Conservation (phyloP, 805 yeast species). For the Starmerella bombicola region DNA sequence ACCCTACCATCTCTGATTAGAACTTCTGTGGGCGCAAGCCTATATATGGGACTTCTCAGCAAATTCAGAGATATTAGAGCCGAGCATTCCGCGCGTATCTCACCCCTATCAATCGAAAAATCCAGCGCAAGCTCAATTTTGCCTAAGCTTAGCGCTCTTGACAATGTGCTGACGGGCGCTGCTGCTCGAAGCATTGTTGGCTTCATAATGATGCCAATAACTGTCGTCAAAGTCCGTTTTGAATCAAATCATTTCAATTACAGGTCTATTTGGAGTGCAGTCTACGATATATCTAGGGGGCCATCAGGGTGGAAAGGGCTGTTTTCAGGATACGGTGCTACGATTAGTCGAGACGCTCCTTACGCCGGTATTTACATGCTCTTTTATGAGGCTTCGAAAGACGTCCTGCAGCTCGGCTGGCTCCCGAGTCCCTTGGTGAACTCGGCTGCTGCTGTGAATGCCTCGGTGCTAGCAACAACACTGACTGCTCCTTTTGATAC, state of each 20-base stretch:
- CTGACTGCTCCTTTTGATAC: conserved; percentile 93
- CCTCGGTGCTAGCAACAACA: conserved; percentile 72
- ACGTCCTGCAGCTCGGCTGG: conserved; percentile 36
- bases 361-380: conserved; percentile 88
- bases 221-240: conserved; percentile 76
- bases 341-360: conserved; percentile 84
- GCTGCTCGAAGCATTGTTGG: conserved; percentile 73
- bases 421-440: conserved; percentile 38
- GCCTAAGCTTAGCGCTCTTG: conserved; percentile 59
- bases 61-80: conserved; percentile 31
- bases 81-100: no score
- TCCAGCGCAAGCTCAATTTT: conserved; percentile 27
- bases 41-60: conserved; percentile 60
- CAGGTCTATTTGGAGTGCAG: conserved; percentile 49
- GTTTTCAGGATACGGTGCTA: conserved; percentile 78
- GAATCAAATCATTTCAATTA: conserved; percentile 72
- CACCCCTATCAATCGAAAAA: no score
- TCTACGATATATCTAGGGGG: conserved; percentile 39
- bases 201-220: conserved; percentile 82
- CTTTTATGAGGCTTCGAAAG: conserved; percentile 67
- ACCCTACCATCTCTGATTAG: conserved; percentile 82
- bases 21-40: conserved; percentile 81
- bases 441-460: conserved; percentile 58
- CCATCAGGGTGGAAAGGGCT: conserved; percentile 52
- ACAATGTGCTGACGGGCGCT: conserved; percentile 67